phyloP scores from a whole-genome alignment of 148 eudicot species.

The Persicaria tinctoria region DNA sequence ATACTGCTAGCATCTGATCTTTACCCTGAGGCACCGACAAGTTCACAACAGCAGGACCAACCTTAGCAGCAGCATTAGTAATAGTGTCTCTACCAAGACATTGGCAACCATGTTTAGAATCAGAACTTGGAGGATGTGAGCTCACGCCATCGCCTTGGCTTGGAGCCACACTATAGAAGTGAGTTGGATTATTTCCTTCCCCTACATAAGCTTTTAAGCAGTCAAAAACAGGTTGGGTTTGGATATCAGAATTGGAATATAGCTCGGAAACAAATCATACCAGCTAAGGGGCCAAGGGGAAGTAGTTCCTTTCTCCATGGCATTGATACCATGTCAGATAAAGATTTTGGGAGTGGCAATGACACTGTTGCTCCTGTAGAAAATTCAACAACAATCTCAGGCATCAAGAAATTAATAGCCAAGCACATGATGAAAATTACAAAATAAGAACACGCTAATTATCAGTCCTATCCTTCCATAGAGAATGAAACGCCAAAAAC shows the following conservation, averaged over 20 bases:
- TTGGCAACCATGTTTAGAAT: slow-evolving; percentile 36
- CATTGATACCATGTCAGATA: slow-evolving; percentile 23
- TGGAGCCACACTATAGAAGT: slow-evolving; percentile 38
- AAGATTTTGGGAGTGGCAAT: slow-evolving; percentile 30
- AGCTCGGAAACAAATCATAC: slow-evolving; percentile 18
- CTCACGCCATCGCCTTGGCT: slow-evolving; percentile 37
- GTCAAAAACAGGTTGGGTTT: not conserved
- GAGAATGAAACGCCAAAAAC: not conserved
- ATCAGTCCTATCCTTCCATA: not conserved
- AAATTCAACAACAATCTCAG: not conserved
- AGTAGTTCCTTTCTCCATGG: slow-evolving; percentile 38
- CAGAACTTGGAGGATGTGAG: slow-evolving; percentile 32
- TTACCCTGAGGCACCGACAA: slow-evolving; percentile 71
- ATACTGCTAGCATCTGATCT: slow-evolving; percentile 5
- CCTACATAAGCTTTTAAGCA: not conserved
- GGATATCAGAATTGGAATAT: not conserved
- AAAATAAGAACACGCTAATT: not conserved
- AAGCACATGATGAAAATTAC: not conserved
- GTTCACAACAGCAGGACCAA: slow-evolving; percentile 91
- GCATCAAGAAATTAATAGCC: not conserved
- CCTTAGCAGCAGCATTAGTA: slow-evolving; percentile 85
- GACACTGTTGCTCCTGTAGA: slow-evolving; percentile 27
- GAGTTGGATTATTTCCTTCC: slow-evolving; percentile 32
- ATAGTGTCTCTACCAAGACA: slow-evolving; percentile 70
- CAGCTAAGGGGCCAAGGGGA: slow-evolving; percentile 28